Conservation (phyloP, 805 yeast species). For the Priceomyces medius region DNA sequence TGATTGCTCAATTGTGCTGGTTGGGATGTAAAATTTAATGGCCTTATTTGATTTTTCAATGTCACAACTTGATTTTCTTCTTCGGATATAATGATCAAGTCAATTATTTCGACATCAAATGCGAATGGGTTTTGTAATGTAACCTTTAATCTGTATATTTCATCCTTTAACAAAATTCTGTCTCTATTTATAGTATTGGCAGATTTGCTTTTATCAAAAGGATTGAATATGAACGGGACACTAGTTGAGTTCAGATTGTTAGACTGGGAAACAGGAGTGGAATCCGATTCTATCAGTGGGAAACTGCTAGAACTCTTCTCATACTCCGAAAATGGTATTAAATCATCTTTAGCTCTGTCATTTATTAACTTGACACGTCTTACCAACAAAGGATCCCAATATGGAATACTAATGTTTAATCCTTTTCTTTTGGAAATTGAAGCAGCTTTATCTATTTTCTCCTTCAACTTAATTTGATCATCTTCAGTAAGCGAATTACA, state of each 20-base stretch:
- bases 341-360: slow-evolving; percentile 29
- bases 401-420: slow-evolving; percentile 33
- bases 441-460: slow-evolving; percentile 25
- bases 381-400: slow-evolving; percentile 75
- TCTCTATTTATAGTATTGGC: slow-evolving; percentile 48
- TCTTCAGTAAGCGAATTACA: slow-evolving; percentile 51
- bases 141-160: slow-evolving; percentile 56
- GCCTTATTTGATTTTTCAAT: slow-evolving; percentile 13
- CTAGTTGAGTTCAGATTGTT: slow-evolving; percentile 4
- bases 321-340: slow-evolving; percentile 39
- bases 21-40: not conserved
- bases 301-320: slow-evolving; percentile 12
- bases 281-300: not conserved
- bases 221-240: slow-evolving; percentile 48
- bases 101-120: slow-evolving; percentile 63
- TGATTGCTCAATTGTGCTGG: not conserved
- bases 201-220: slow-evolving; percentile 31
- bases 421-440: slow-evolving; percentile 21
- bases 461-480: slow-evolving; percentile 54
- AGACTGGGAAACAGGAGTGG: not conserved
- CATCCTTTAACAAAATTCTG: slow-evolving; percentile 39
- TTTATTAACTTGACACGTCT: slow-evolving; percentile 45
- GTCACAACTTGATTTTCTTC: slow-evolving; percentile 30
- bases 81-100: slow-evolving; percentile 40
- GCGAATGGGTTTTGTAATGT: slow-evolving; percentile 76